phyloP scores from a whole-genome alignment of 352 stramenopile genomes.

The Phytophthora rubi region DNA sequence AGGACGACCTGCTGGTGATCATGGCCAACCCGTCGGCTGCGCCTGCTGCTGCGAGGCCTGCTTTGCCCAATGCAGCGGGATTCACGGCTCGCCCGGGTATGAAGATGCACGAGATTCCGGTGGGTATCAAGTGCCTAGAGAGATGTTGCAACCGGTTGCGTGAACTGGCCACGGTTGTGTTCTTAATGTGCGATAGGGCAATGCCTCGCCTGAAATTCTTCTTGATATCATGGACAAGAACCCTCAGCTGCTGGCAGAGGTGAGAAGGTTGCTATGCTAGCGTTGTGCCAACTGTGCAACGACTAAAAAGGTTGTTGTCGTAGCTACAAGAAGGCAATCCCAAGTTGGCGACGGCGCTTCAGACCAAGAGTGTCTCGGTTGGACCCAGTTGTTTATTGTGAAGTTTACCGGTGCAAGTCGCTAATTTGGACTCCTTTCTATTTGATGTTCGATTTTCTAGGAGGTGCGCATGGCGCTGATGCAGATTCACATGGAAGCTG shows the following conservation, averaged over 20 bases:
- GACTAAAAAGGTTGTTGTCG: not conserved
- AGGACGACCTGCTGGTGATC: slow-evolving; percentile 78
- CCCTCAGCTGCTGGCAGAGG: slow-evolving; percentile 67
- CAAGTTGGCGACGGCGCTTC: slow-evolving; percentile 66
- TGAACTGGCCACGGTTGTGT: not conserved
- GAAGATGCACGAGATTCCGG: slow-evolving; percentile 82
- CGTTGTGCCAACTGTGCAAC: not conserved
- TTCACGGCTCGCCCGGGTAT: slow-evolving; percentile 68
- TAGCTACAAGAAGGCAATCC: slow-evolving; percentile 71
- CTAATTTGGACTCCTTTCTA: not conserved
- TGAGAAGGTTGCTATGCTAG: slow-evolving; percentile 18
- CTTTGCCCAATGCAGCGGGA: slow-evolving; percentile 18
- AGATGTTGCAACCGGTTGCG: not conserved
- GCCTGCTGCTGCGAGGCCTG: slow-evolving; percentile 16
- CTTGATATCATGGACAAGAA: slow-evolving; percentile 89
- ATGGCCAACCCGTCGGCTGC: slow-evolving; percentile 46
- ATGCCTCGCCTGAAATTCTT: slow-evolving; percentile 75
- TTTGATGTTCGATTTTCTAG: slow-evolving; percentile 35
- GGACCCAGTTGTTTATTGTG: not conserved
- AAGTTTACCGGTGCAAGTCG: not conserved
- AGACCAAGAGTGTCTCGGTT: slow-evolving; percentile 75
- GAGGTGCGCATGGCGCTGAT: slow-evolving; percentile 84
- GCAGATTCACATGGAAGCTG: slow-evolving; percentile 87
- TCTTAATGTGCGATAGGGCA: slow-evolving; percentile 25
- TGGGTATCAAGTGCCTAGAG: slow-evolving; percentile 22